Percentiles rank a stretch among this genome's conserved stretches.
Evolutionary conservation across 2,329 filamentous ascomycete genomes (phyloP).

Genomic region (Cryphonectria parasitica): DNA sequence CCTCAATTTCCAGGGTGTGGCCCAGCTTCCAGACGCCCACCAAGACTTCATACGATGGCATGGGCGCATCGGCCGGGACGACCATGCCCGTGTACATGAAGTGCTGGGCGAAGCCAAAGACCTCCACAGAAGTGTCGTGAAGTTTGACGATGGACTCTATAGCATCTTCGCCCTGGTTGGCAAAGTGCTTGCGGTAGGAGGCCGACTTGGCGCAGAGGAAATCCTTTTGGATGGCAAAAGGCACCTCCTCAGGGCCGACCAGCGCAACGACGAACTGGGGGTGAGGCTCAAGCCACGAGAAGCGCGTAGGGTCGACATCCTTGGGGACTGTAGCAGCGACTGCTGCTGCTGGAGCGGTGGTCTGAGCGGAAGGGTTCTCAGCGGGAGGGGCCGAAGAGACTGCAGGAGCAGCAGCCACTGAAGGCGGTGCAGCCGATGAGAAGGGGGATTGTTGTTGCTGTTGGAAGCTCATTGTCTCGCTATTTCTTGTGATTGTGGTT

Average conservation of each 20-base stretch:
- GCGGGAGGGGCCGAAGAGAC: neutral
- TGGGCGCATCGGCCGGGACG: constrained; percentile 44
- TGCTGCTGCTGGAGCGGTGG: neutral
- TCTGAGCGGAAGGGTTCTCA: neutral
- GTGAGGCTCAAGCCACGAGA: constrained; percentile 48
- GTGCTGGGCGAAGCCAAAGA: constrained; percentile 60
- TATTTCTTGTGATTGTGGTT: no score
- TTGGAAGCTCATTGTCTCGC: constrained; percentile 1
- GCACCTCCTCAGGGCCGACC: constrained; percentile 54
- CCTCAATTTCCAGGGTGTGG: constrained; percentile 54
- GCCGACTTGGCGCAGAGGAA: constrained; percentile 58
- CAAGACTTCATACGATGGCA: constrained; percentile 58
- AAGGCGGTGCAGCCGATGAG: neutral
- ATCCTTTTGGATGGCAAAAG: constrained; percentile 63
- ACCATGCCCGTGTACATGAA: constrained; percentile 58
- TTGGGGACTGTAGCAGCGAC: neutral
- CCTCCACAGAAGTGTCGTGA: constrained; percentile 50
- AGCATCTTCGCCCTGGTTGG: constrained; percentile 40
- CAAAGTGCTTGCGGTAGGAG: constrained; percentile 53
- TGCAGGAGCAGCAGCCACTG: constrained; percentile 1
- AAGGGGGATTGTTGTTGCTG: neutral
- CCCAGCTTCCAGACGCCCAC: constrained; percentile 62
- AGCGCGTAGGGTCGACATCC: neutral
- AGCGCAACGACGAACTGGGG: constrained; percentile 59
- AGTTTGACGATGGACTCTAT: constrained; percentile 57